phyloP scores from a whole-genome alignment of 1,284 basidiomycete species.

The Clitocybe nebularis region DNA sequence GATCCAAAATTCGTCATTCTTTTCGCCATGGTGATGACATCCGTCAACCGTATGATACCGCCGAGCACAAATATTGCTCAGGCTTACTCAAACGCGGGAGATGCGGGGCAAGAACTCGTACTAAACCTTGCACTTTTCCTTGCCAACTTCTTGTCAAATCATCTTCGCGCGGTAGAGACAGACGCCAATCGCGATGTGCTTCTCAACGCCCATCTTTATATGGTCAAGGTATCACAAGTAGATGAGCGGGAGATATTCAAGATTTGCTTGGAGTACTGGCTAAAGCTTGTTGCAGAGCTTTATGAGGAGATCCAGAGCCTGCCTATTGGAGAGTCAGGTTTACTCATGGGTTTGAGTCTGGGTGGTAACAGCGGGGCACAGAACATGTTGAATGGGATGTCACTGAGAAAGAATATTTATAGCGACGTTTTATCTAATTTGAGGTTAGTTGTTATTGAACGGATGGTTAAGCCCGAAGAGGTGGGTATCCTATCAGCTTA shows the following conservation, averaged over 20 bases:
- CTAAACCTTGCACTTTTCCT: conserved; percentile 97
- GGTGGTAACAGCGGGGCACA: conserved; percentile 61
- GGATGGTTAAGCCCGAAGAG: conserved; percentile 99
- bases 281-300: conserved; percentile 96
- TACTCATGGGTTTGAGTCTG: conserved; percentile 91
- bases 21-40: conserved; percentile 98
- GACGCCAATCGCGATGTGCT: conserved; percentile 91
- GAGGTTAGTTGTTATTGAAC: conserved; percentile 94
- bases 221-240: conserved; percentile 98
- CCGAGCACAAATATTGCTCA: conserved; percentile 93
- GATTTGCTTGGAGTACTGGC: conserved; percentile 98
- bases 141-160: conserved; percentile 91
- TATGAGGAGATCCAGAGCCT: conserved; percentile 95
- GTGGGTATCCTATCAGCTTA: conserved; percentile 39
- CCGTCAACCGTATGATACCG: conserved; percentile 95
- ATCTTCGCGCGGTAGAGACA: conserved; percentile 91
- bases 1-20: conserved; percentile 97
- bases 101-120: conserved; percentile 95
- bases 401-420: conserved; percentile 91
- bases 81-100: conserved; percentile 88
- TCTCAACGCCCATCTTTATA: conserved; percentile 95
- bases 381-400: conserved; percentile 72
- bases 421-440: conserved; percentile 93
- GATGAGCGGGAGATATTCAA: conserved; percentile 99
- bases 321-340: conserved; percentile 90